Evolutionary conservation across 192 early-diverging fungal species (phyloP).

Genomic region (Coemansia sp.): DNA sequence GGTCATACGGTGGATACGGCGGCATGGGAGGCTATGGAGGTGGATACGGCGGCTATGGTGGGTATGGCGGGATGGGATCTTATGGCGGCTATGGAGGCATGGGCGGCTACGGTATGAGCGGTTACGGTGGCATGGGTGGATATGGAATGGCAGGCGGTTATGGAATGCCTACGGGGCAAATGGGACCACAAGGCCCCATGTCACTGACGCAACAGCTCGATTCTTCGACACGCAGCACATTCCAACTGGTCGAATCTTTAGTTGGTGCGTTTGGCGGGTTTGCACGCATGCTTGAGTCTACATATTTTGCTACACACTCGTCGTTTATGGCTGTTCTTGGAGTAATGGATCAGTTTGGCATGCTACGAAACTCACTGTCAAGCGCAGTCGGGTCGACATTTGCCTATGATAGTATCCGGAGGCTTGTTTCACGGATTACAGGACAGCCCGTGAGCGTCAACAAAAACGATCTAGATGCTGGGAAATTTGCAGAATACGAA

Average conservation of each 20-base stretch:
- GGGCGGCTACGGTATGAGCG: conserved; percentile 54
- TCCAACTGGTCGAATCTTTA: conserved; percentile 87
- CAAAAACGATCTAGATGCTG: conserved; percentile 67
- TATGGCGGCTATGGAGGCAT: conserved; percentile 37
- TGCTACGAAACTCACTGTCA: conserved; percentile 80
- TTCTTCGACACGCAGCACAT: conserved; percentile 86
- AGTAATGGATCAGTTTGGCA: conserved; percentile 97
- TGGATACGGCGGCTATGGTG: conserved; percentile 56
- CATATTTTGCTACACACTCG: conserved; percentile 93
- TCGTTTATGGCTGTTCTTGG: conserved; percentile 94
- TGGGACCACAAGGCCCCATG: conserved; percentile 57
- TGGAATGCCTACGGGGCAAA: conserved; percentile 60
- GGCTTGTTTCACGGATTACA: conserved; percentile 62
- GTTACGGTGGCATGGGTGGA: conserved; percentile 50
- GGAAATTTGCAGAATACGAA: conserved; percentile 75
- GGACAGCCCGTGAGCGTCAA: conserved; percentile 70
- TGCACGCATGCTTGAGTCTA: conserved; percentile 96
- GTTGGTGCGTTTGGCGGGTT: conserved; percentile 97
- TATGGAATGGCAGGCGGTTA: conserved; percentile 57
- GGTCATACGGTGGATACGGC: conserved; percentile 58
- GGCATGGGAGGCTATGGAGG: conserved; percentile 28
- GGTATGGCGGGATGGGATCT: conserved; percentile 21
- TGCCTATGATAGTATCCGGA: conserved; percentile 67
- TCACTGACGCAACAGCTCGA: conserved; percentile 82
- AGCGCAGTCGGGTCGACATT: conserved; percentile 80